A percentile compares a stretch with the other conserved stretches of the same genome.
Conservation (phyloP, 352 stramenopile species). For the Phytopythium kandeliae region DNA sequence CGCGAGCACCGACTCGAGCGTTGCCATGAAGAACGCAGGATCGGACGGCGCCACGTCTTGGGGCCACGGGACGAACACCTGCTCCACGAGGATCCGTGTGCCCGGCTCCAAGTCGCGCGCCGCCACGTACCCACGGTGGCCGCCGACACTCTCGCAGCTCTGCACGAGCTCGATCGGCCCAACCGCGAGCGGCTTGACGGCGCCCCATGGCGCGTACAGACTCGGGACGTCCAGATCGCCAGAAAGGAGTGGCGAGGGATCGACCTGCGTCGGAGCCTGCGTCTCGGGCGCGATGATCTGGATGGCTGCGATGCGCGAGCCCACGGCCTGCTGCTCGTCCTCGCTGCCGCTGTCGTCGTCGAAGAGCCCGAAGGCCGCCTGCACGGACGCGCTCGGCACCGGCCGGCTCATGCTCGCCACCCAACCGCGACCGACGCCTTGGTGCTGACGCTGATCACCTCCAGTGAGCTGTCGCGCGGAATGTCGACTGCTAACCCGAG, state of each 20-base stretch:
- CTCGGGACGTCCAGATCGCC: slow-evolving; percentile 14
- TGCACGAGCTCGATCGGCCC: slow-evolving; percentile 69
- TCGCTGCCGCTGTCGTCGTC: slow-evolving; percentile 72
- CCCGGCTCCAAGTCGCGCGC: slow-evolving; percentile 69
- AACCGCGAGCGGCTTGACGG: slow-evolving; percentile 75
- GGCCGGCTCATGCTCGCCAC: slow-evolving; percentile 9
- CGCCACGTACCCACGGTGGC: slow-evolving; percentile 87
- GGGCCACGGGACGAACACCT: slow-evolving; percentile 88
- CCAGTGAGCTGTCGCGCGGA: too few species aligned
- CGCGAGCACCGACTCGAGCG: slow-evolving; percentile 81
- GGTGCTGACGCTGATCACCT: too few species aligned
- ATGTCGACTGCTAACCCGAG: too few species aligned
- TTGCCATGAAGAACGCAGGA: slow-evolving; percentile 81
- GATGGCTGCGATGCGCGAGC: slow-evolving; percentile 17
- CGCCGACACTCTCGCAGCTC: slow-evolving; percentile 54
- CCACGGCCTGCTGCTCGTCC: slow-evolving; percentile 23
- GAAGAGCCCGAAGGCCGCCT: slow-evolving; percentile 77
- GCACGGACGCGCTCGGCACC: slow-evolving; percentile 38
- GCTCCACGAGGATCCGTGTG: slow-evolving; percentile 88
- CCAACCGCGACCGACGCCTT: too few species aligned
- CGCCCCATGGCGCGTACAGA: slow-evolving; percentile 68
- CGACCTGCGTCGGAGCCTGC: neutral
- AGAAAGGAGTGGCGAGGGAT: neutral
- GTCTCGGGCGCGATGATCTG: slow-evolving; percentile 10
- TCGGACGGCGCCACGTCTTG: slow-evolving; percentile 74